Evolutionary conservation across 2,329 filamentous ascomycete species (phyloP), one percentile per base, ranked within the genome.

Genomic region (Magnaporthiopsis incrustans): DNA sequence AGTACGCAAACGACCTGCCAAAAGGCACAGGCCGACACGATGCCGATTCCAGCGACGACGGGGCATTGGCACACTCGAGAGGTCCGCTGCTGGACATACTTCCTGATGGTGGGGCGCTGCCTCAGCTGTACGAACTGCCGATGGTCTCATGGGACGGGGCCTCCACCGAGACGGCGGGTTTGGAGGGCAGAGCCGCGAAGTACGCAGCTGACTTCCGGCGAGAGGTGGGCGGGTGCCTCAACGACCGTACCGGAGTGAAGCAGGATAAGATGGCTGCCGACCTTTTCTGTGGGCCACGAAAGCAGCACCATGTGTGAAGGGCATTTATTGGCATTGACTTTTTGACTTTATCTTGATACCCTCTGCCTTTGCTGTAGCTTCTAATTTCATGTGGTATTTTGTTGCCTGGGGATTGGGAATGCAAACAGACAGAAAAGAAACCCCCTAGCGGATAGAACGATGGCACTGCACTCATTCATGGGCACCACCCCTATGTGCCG

Each of bases 91-190:
- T 88, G 4, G 78, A 79, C 32, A 81, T 79, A 27, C 77, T 81
- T 58, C 79, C 79, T 32, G 74, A 71, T 58, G 75, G 74, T 0
- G 82, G 80, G 0, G 67, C 73, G 0, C 71, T 87, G 57, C 73
- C 78, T 14, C 70, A 77, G 18, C 73, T 84, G 57, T 68, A 75
- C 44, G 74, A 79, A 63, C 71, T 89, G 61, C 86, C 89, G 1
- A 69, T 89, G 8, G 70, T 96, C 22, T 79, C 82, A 1, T 90
- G 88, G 81, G 81, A 87, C 32, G 91, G 91, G 1, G 75, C 78
- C 26, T 67, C 70, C n/a, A 74, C 78, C 14, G 74, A 73, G 2
- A 67, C 77, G 1, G 71, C 70, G 5, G 77, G 77, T 0, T 67
- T 86, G 2, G 76, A 77, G 10, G 70, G 73, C 2, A 73, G 75